Evolutionary conservation across 306 rosid species (phyloP).

Genomic region (Senna tora): DNA sequence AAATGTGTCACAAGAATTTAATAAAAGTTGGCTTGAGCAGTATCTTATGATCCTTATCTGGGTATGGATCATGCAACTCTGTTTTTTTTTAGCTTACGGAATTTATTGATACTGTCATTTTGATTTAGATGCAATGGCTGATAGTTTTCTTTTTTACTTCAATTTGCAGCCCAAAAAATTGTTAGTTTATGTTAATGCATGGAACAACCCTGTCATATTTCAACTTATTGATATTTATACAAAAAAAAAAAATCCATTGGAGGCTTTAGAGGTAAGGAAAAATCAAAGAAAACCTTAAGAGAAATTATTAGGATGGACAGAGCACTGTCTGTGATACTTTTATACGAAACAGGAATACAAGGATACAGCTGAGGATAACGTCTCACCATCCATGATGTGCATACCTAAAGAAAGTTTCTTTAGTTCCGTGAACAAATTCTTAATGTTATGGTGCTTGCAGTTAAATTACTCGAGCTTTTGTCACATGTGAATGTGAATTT

Average conservation of each 20-base stretch:
- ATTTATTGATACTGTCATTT: constrained; percentile 7
- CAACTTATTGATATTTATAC: constrained; percentile 33
- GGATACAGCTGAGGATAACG: too few relatives aligned
- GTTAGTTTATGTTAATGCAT: constrained; percentile 18
- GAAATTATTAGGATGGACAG: too few relatives aligned
- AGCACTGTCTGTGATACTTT: constrained; percentile 84
- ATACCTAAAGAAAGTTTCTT: too few relatives aligned
- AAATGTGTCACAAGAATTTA: neutral
- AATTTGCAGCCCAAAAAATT: neutral
- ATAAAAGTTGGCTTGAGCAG: constrained; percentile 14
- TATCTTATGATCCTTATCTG: neutral
- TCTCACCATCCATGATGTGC: too few relatives aligned
- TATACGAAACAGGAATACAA: too few relatives aligned
- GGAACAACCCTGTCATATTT: constrained; percentile 24
- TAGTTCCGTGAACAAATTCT: too few relatives aligned
- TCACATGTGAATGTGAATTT: constrained; percentile 74
- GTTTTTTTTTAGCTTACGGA: constrained; percentile 29
- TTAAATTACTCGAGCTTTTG: constrained; percentile 89
- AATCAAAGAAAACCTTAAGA: too few relatives aligned
- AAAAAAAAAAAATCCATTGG: too few relatives aligned
- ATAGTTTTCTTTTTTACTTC: neutral
- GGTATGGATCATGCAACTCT: constrained; percentile 8
- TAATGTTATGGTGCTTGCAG: constrained; percentile 45
- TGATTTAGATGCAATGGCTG: constrained; percentile 29
- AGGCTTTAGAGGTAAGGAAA: too few relatives aligned